These are phyloP conservation scores for Metschnikowia dekortorum DNA, from an alignment of 805 yeast genomes.

Conservation along the genomic window DNA sequence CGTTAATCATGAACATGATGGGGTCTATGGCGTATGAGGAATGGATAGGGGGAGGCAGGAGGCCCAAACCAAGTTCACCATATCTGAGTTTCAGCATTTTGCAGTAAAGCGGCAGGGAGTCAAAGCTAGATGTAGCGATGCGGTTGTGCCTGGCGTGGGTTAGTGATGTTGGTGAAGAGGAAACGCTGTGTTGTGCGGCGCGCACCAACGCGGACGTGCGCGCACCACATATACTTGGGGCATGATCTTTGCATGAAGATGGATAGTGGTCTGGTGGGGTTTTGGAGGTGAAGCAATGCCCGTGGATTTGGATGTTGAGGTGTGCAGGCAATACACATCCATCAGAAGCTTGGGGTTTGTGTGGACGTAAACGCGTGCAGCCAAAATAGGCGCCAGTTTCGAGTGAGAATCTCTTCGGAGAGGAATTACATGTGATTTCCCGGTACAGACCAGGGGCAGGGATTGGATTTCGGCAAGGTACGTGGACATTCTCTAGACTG, in stretches of 20 bases:
- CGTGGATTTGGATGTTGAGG: too few relatives aligned
- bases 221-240: neutral
- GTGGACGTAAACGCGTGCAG: too few relatives aligned
- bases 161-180: neutral
- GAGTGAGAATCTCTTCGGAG: too few relatives aligned
- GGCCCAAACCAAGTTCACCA: neutral
- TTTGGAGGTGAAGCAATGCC: too few relatives aligned
- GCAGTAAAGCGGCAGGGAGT: neutral
- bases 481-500: neutral
- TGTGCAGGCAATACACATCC: too few relatives aligned
- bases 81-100: neutral
- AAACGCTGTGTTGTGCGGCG: conserved; percentile 4
- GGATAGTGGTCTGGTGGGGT: neutral
- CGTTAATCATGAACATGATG: conserved; percentile 77
- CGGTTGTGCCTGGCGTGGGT: neutral
- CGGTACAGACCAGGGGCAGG: too few relatives aligned
- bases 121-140: neutral
- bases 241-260: neutral
- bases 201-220: conserved; percentile 4
- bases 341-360: too few relatives aligned
- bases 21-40: conserved; percentile 55
- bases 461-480: too few relatives aligned
- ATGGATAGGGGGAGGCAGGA: neutral
- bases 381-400: too few relatives aligned
- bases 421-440: too few relatives aligned